Evolutionary conservation across 805 yeast genomes (phyloP).

Genomic region (Lachancea sp.): DNA sequence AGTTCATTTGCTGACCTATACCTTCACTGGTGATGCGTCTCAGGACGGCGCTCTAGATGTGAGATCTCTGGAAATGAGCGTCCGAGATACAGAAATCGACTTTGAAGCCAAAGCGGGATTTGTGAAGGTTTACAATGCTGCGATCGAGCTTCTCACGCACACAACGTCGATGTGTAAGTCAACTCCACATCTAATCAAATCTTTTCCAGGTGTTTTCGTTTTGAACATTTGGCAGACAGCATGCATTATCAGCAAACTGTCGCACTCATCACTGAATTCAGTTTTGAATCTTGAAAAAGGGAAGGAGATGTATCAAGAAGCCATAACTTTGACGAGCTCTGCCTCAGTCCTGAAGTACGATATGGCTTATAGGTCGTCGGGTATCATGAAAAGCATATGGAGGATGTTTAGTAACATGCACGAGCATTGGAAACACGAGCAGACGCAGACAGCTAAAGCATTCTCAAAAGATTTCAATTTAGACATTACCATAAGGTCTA

Average conservation of each 20-base stretch:
- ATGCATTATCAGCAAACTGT: conserved; percentile 70
- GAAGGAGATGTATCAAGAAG: conserved; percentile 57
- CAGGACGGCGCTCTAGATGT: conserved; percentile 6
- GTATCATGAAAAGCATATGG: conserved; percentile 94
- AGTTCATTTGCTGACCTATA: conserved; percentile 76
- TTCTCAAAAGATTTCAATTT: conserved; percentile 35
- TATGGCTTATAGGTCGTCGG: conserved; percentile 86
- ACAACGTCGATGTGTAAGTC: conserved; percentile 53
- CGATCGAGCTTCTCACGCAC: conserved; percentile 64
- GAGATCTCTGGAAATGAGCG: conserved; percentile 9
- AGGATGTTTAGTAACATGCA: conserved; percentile 66
- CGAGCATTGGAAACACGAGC: conserved; percentile 41
- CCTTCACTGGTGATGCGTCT: conserved; percentile 51
- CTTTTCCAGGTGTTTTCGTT: conserved; percentile 77
- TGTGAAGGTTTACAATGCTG: conserved; percentile 72
- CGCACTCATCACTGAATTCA: conserved; percentile 65
- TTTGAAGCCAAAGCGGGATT: conserved; percentile 68
- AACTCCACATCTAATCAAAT: conserved; percentile 59
- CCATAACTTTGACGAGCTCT: conserved; percentile 60
- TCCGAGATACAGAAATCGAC: conserved; percentile 23
- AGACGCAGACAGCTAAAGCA: conserved; percentile 3
- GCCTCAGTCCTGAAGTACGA: conserved; percentile 89
- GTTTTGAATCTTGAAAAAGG: conserved; percentile 69
- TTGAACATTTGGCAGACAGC: conserved; percentile 89
- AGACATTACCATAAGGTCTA: conserved; percentile 57